phyloP scores from a whole-genome alignment of 352 stramenopile genomes.

The Chrysophaeum taylorii region DNA sequence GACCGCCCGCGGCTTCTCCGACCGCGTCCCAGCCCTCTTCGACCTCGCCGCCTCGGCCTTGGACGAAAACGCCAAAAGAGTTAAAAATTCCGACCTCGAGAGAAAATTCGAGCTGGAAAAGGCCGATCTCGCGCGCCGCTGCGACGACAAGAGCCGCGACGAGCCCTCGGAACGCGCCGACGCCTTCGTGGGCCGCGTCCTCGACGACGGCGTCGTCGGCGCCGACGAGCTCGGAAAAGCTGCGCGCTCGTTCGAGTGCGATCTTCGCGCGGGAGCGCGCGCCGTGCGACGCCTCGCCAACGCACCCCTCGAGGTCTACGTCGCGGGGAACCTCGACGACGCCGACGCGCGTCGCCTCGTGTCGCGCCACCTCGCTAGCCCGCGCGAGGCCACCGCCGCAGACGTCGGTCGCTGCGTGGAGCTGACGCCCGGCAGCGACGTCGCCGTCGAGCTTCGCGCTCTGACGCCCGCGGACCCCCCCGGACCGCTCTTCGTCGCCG shows the following conservation, averaged over 20 bases:
- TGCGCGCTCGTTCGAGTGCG: too few species aligned
- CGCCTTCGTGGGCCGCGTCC: neutral
- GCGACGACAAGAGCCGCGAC: neutral
- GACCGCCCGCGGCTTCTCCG: neutral
- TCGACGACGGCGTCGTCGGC: neutral
- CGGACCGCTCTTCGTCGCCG: neutral
- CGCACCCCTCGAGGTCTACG: neutral
- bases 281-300: neutral
- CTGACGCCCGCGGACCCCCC: neutral
- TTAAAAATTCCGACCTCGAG: too few species aligned
- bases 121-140: neutral
- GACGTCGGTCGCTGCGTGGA: too few species aligned
- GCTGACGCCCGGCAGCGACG: neutral
- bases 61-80: neutral
- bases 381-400: too few species aligned
- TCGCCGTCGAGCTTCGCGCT: neutral
- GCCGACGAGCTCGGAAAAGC: neutral
- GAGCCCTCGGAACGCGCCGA: neutral
- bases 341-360: neutral
- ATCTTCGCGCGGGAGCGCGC: neutral
- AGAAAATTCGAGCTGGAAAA: neutral
- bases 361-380: too few species aligned
- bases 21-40: neutral
- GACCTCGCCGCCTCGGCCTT: neutral
- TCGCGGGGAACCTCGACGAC: constrained; percentile 2